Percentiles rank a stretch among this genome's conserved stretches.
These are phyloP conservation scores for Fomitopsis schrenkii DNA, from an alignment of 1,284 basidiomycete genomes.

Conservation along the genomic window DNA sequence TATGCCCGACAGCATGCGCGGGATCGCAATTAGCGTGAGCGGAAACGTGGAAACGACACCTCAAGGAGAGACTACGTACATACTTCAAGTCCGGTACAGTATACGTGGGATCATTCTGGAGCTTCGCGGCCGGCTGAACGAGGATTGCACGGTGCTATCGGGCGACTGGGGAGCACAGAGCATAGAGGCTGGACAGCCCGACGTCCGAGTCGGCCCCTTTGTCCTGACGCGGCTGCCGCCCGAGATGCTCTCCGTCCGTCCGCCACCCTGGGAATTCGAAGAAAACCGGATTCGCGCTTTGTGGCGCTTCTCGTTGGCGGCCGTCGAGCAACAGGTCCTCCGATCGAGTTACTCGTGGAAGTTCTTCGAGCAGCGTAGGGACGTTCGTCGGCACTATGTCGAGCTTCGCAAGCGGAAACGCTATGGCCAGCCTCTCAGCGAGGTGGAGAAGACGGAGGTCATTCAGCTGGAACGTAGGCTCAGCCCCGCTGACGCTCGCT, in stretches of 20 bases:
- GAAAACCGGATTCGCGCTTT: constrained; percentile 14
- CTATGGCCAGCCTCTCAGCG: background rate
- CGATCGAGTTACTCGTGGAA: constrained; percentile 11
- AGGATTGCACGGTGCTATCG: background rate
- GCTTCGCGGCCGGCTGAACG: background rate
- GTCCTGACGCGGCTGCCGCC: constrained; percentile 1
- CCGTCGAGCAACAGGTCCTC: constrained; percentile 12
- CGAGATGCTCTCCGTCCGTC: constrained; percentile 13
- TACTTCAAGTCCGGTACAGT: background rate
- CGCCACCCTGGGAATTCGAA: constrained; percentile 12
- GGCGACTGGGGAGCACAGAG: background rate
- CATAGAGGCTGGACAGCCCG: too few relatives aligned
- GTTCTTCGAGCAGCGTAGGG: constrained; percentile 11
- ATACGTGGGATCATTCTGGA: background rate
- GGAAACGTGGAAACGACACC: background rate
- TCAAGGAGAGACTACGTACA: background rate
- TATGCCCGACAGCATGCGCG: background rate
- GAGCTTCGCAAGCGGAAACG: background rate
- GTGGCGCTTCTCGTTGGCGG: constrained; percentile 22
- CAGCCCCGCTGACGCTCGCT: background rate
- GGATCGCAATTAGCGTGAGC: background rate
- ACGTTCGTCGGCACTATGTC: constrained; percentile 5
- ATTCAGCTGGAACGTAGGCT: background rate
- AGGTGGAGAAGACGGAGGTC: background rate
- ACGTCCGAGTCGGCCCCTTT: background rate